Percentiles rank a stretch among this genome's conserved stretches.
These are phyloP conservation scores for Skeletonema grethae DNA, from an alignment of 108 stramenopile species.

Conservation along the genomic window DNA sequence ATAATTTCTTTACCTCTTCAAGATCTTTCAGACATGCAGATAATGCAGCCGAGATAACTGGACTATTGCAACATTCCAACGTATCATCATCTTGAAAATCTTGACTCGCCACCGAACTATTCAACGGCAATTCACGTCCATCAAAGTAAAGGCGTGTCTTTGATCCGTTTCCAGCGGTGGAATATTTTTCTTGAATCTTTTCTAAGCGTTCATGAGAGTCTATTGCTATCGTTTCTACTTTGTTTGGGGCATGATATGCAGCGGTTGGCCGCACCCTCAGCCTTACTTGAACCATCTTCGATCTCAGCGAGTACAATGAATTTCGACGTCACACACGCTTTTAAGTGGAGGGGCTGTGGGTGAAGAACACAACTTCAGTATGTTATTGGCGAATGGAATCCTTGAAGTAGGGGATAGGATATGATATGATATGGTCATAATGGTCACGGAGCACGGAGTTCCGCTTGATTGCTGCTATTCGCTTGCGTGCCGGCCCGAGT, in stretches of 20 bases:
- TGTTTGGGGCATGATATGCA: slow-evolving; percentile 44
- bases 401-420: no score
- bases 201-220: slow-evolving; percentile 49
- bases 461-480: no score
- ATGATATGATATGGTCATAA: no score
- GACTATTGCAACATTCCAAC: slow-evolving; percentile 53
- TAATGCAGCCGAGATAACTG: slow-evolving; percentile 40
- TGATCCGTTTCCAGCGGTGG: slow-evolving; percentile 17
- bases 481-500: no score
- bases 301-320: no score
- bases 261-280: slow-evolving; percentile 42
- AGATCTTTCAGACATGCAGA: slow-evolving; percentile 57
- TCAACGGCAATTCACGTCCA: slow-evolving; percentile 46
- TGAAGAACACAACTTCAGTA: no score
- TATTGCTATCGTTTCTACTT: slow-evolving; percentile 37
- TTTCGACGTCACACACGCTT: no score
- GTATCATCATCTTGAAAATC: slow-evolving; percentile 50
- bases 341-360: no score
- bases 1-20: slow-evolving; percentile 34
- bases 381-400: no score
- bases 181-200: slow-evolving; percentile 44
- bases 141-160: slow-evolving; percentile 33
- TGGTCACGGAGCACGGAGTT: no score
- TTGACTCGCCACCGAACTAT: slow-evolving; percentile 55
- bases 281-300: slow-evolving; percentile 41